Evolutionary conservation across 371 early-diverging fungal genomes (phyloP).

Genomic region (Apophysomyces variabilis): DNA sequence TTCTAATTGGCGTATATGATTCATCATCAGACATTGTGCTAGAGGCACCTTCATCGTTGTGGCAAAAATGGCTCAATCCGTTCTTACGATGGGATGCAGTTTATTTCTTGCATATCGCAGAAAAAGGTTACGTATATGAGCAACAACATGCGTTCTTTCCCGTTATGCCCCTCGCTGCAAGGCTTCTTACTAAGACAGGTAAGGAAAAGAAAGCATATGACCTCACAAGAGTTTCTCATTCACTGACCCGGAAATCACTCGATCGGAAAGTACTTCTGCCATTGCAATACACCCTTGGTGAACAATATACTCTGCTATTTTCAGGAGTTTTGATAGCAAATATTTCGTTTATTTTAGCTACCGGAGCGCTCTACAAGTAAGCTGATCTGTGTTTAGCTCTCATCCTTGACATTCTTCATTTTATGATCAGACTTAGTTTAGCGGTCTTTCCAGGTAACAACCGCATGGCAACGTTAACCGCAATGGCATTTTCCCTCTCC

Average conservation of each 20-base stretch:
- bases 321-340: conserved; percentile 79
- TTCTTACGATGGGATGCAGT: conserved; percentile 94
- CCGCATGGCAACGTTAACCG: conserved; percentile 64
- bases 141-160: conserved; percentile 96
- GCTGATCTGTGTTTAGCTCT: not conserved
- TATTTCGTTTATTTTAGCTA: conserved; percentile 75
- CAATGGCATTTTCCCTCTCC: conserved; percentile 74
- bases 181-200: conserved; percentile 55
- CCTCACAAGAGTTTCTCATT: not conserved
- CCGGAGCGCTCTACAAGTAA: conserved; percentile 74
- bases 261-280: conserved; percentile 43
- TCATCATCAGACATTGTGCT: conserved; percentile 46
- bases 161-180: conserved; percentile 70
- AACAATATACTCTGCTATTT: conserved; percentile 53
- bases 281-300: conserved; percentile 45
- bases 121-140: conserved; percentile 85
- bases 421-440: conserved; percentile 45
- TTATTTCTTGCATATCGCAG: conserved; percentile 85
- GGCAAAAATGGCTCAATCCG: conserved; percentile 33
- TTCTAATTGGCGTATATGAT: conserved; percentile 42
- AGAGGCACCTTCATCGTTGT: conserved; percentile 10
- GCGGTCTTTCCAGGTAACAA: conserved; percentile 53
- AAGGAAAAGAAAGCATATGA: not conserved
- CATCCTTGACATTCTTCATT: not conserved
- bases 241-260: no score